These are phyloP conservation scores for Cladorrhinum samala DNA, from an alignment of 495 filamentous ascomycete genomes.

Conservation along the genomic window DNA sequence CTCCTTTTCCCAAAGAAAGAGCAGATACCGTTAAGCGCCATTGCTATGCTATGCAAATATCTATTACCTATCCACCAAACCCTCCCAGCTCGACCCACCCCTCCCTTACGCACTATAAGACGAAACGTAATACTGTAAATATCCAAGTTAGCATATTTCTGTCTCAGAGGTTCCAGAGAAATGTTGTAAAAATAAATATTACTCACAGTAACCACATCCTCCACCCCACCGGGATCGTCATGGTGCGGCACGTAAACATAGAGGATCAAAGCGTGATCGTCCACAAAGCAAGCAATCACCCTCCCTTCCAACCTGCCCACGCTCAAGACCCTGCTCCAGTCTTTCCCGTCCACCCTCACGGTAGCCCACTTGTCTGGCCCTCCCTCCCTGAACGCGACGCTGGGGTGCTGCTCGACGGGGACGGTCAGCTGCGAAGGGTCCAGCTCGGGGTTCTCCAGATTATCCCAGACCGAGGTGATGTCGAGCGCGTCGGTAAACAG, in stretches of 20 bases:
- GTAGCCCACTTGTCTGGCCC: constrained; percentile 69
- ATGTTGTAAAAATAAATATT: not conserved
- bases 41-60: not conserved
- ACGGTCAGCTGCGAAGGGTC: constrained; percentile 64
- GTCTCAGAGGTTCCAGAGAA: not conserved
- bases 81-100: not conserved
- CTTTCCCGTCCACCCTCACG: constrained; percentile 82
- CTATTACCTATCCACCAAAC: not conserved
- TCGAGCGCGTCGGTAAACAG: constrained; percentile 73
- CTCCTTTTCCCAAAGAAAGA: too few relatives aligned
- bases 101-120: constrained; percentile 16
- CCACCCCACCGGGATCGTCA: constrained; percentile 55
- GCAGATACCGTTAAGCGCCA: not conserved
- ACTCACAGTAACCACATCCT: constrained; percentile 75
- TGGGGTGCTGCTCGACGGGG: constrained; percentile 66
- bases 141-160: constrained; percentile 1
- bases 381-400: constrained; percentile 57
- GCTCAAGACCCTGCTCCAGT: constrained; percentile 85
- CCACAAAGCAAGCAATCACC: constrained; percentile 79
- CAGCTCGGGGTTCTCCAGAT: constrained; percentile 74
- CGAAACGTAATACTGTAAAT: constrained; percentile 22
- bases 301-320: constrained; percentile 82
- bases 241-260: constrained; percentile 80
- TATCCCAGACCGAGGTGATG: constrained; percentile 76
- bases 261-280: constrained; percentile 79